Evolutionary conservation across 2,329 filamentous ascomycete species (phyloP).

Genomic region (Verticillium klebahnii): DNA sequence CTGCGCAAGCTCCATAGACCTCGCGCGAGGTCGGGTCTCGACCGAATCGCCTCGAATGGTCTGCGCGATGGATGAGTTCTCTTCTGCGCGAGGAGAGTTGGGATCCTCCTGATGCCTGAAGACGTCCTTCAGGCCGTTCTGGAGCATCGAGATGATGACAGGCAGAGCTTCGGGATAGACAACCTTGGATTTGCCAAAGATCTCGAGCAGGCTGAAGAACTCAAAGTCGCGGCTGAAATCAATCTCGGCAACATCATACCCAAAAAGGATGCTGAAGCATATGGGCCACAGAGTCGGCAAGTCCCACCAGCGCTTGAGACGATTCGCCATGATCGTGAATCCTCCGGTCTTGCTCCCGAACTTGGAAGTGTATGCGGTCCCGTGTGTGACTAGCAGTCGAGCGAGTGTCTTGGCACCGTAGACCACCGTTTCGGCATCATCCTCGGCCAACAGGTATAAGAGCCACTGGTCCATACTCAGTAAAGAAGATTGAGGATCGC

Average conservation of each 20-base stretch:
- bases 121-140: constrained; percentile 72
- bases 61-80: neutral
- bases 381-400: constrained; percentile 77
- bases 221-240: constrained; percentile 72
- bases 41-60: constrained; percentile 16
- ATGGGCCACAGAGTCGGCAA: constrained; percentile 80
- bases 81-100: constrained; percentile 40
- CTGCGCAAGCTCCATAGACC: constrained; percentile 63
- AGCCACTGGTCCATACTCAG: constrained; percentile 61
- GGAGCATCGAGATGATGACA: constrained; percentile 81
- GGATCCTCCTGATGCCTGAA: constrained; percentile 58
- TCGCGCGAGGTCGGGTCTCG: constrained; percentile 39
- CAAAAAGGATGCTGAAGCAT: constrained; percentile 85
- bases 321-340: constrained; percentile 77
- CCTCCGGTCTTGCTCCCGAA: constrained; percentile 82
- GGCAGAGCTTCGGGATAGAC: constrained; percentile 73
- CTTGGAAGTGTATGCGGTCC: constrained; percentile 75
- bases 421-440: constrained; percentile 77
- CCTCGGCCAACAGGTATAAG: constrained; percentile 82
- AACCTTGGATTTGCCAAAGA: constrained; percentile 66
- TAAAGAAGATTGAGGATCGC: constrained; percentile 12
- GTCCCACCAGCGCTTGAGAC: constrained; percentile 85
- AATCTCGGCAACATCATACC: constrained; percentile 70
- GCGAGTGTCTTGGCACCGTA: constrained; percentile 79
- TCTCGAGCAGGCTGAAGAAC: constrained; percentile 66